These are phyloP conservation scores for Canna indica DNA, from an alignment of 176 grass and related monocot genomes.

Conservation along the genomic window DNA sequence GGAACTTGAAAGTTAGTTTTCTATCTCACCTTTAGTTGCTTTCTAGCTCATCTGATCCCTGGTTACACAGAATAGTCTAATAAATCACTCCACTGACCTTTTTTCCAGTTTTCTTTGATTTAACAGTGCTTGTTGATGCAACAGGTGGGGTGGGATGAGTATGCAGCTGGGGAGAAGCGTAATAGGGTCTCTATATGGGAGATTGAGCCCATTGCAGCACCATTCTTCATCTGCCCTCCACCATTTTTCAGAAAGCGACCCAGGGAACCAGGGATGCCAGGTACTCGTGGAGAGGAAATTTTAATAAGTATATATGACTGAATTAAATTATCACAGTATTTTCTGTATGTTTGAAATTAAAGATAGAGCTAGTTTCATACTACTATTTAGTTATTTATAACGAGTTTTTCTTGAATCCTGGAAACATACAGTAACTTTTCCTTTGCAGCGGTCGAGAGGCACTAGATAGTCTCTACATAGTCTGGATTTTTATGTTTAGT, in stretches of 20 bases:
- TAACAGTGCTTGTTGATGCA: background rate
- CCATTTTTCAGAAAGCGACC: slow-evolving; percentile 57
- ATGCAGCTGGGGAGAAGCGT: slow-evolving; percentile 48
- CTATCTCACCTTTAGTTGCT: background rate
- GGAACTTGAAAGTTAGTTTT: slow-evolving; percentile 53
- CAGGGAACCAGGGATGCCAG: slow-evolving; percentile 56
- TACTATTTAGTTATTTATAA: background rate
- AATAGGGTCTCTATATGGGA: slow-evolving; percentile 68
- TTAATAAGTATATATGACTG: background rate
- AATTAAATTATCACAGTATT: slow-evolving; percentile 2
- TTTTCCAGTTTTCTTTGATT: background rate
- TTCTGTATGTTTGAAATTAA: background rate
- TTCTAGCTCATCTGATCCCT: background rate
- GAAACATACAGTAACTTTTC: background rate
- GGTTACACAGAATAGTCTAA: background rate
- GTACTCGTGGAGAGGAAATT: slow-evolving; percentile 28
- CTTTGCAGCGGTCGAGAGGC: background rate
- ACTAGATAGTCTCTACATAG: no score
- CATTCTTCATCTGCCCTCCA: slow-evolving; percentile 65
- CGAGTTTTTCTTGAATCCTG: background rate
- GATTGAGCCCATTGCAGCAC: slow-evolving; percentile 51
- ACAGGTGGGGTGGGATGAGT: slow-evolving; percentile 80
- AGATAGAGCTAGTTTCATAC: background rate
- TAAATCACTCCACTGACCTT: background rate
- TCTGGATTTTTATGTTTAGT: background rate